These are phyloP conservation scores for Leersia perrieri DNA, from an alignment of 176 grass and related monocot genomes.

Conservation along the genomic window DNA sequence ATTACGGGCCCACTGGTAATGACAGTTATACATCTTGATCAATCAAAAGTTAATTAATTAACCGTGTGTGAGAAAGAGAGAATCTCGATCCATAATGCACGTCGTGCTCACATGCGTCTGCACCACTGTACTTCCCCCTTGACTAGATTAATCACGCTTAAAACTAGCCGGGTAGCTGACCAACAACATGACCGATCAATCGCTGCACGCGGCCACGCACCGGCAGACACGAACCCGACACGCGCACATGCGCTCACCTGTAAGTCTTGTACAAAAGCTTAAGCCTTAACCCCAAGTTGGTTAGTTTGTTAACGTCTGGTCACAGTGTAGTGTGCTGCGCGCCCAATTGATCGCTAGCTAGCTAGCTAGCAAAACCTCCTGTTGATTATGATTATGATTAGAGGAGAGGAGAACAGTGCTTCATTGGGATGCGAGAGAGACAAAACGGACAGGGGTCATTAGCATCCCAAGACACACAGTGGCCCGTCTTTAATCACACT, in stretches of 20 bases:
- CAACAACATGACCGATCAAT: no score
- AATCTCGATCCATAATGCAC: not conserved
- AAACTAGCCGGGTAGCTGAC: no score
- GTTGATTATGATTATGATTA: not conserved
- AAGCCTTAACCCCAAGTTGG: not conserved
- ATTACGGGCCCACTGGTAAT: not conserved
- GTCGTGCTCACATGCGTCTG: not conserved
- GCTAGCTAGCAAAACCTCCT: not conserved
- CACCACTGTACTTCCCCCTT: not conserved
- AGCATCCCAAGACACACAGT: not conserved
- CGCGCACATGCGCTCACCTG: conserved; percentile 13
- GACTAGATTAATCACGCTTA: not conserved
- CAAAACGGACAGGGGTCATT: not conserved
- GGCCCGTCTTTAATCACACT: not conserved
- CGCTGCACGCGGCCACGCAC: not conserved
- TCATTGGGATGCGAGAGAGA: not conserved
- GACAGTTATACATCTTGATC: not conserved
- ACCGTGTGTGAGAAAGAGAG: not conserved
- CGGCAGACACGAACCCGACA: conserved; percentile 5
- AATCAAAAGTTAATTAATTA: not conserved
- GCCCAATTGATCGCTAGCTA: not conserved
- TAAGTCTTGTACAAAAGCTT: not conserved
- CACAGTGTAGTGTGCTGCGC: not conserved
- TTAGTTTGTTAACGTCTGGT: conserved; percentile 12
- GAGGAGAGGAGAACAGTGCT: not conserved